Evolutionary conservation across 2,329 filamentous ascomycete genomes (phyloP).

Genomic region (Ceratocystis harringtonii): DNA sequence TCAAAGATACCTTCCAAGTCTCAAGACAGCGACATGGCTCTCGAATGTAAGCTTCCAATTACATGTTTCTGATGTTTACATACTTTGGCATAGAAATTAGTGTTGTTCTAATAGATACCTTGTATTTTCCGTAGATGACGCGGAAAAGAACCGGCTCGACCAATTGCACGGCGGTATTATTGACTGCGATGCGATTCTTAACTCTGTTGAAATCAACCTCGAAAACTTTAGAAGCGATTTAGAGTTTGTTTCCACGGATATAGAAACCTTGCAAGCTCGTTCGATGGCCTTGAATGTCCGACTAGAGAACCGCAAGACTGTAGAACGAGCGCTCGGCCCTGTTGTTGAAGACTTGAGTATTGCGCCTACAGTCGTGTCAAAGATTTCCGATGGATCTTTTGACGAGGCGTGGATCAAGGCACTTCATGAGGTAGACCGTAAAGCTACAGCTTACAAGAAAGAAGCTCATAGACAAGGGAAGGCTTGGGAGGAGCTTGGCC

Average conservation of each 20-base stretch:
- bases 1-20: slow-evolving; percentile 19
- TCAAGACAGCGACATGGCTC: not conserved
- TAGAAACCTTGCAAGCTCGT: slow-evolving; percentile 78
- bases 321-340: slow-evolving; percentile 76
- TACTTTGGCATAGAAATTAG: not conserved
- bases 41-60: slow-evolving; percentile 12
- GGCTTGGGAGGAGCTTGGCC: slow-evolving; percentile 68
- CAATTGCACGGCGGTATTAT: slow-evolving; percentile 78
- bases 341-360: slow-evolving; percentile 86
- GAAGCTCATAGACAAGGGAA: slow-evolving; percentile 52
- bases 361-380: slow-evolving; percentile 65
- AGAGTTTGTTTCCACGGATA: slow-evolving; percentile 82
- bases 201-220: slow-evolving; percentile 83
- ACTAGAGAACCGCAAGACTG: slow-evolving; percentile 74
- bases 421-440: slow-evolving; percentile 68
- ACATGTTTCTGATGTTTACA: not conserved
- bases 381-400: slow-evolving; percentile 75
- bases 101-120: not conserved
- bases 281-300: slow-evolving; percentile 71
- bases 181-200: slow-evolving; percentile 84
- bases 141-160: slow-evolving; percentile 71
- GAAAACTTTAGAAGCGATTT: slow-evolving; percentile 89
- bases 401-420: slow-evolving; percentile 80
- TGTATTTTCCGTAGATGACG: slow-evolving; percentile 42
- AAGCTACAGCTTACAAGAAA: slow-evolving; percentile 55